These are phyloP conservation scores for Pleodorina starrii DNA, from an alignment of 139 green algal species.

Conservation along the genomic window DNA sequence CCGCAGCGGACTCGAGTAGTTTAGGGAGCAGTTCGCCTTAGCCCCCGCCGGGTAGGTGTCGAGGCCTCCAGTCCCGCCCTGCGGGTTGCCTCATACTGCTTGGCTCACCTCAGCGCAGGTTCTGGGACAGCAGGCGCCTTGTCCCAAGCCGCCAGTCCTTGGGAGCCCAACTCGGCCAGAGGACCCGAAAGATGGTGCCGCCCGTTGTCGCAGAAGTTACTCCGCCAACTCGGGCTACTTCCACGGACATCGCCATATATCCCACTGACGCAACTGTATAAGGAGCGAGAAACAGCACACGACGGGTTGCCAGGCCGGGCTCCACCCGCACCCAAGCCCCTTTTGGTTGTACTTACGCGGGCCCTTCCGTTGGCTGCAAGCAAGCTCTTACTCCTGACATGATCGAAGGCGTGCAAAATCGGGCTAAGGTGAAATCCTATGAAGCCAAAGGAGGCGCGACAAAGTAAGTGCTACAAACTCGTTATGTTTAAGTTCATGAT, in stretches of 20 bases:
- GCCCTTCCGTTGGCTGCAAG: slow-evolving; percentile 23
- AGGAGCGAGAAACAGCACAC: too few species aligned
- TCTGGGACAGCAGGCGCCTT: not conserved
- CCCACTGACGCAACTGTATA: not conserved
- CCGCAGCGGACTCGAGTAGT: too few species aligned
- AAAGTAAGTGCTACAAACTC: too few species aligned
- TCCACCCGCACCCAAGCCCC: not conserved
- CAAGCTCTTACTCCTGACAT: slow-evolving; percentile 16
- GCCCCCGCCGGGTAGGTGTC: too few species aligned
- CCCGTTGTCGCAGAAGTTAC: slow-evolving; percentile 40
- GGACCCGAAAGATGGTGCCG: not conserved
- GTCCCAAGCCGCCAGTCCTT: slow-evolving; percentile 19
- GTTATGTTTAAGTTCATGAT: too few species aligned
- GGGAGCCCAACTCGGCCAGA: not conserved
- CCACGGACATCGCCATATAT: slow-evolving; percentile 7
- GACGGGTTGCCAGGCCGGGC: too few species aligned
- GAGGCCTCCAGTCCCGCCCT: too few species aligned
- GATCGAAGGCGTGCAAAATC: too few species aligned
- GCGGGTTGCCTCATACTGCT: too few species aligned
- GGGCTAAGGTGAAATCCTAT: too few species aligned
- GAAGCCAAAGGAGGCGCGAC: too few species aligned
- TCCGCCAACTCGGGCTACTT: not conserved
- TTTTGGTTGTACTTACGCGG: slow-evolving; percentile 13
- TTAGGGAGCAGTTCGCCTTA: too few species aligned
- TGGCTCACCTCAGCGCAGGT: not conserved